Base-by-base conservation (phyloP, 305 asterid genomes). In the Lippia alba region DNA sequence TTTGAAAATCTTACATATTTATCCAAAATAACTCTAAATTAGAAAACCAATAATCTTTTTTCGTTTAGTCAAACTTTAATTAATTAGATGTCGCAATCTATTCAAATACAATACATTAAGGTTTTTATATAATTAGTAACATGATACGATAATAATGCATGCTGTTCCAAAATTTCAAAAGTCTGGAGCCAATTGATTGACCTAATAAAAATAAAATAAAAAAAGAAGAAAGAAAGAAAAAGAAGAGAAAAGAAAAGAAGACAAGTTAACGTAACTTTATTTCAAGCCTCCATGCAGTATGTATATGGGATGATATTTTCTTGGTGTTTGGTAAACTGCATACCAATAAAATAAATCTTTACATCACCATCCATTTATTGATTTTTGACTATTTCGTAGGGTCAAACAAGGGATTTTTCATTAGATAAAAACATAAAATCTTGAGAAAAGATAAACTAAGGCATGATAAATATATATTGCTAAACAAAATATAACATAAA, bases 321-420 rank as follows among this genome's bases (percentile, higher is more conserved):
- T 72, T 36, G 10, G 50, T 74, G 75, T 82, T 67, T 4, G 82
- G 84, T 82, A 60, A 74, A 67, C 84, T 56, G 73, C 78, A 17
- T 44, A 66, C 79, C 69, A 65, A 71, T 71, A 60, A 74, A 66
- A 59, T 68, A 19, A 7, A 36, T 64, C 8, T 67, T 71, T 63
- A 14, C 36, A 40, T 72, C 80, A 58, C 34, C 18, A 64, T 70
- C 77, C 4, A 54, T 56, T 66, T 44, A 56, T 33, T 66, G 56
- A 40, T 61, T 66, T 66, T 71, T 33, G 66, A 60, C 45, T 60
- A 32, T 24, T 33, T 53, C 39, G 53, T 54, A 34, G 59, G 57
- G 65, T 49, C 59, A 36, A 65, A 76, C 54, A 12, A 56, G n/a
- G 6, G 45, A 55, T n/a, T 24, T 51, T 32, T 36, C 4, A 17